Percentiles rank a stretch among this genome's conserved stretches.
Conservation (phyloP, 2,329 filamentous ascomycete genomes). For the Colletotrichum eleusines region DNA sequence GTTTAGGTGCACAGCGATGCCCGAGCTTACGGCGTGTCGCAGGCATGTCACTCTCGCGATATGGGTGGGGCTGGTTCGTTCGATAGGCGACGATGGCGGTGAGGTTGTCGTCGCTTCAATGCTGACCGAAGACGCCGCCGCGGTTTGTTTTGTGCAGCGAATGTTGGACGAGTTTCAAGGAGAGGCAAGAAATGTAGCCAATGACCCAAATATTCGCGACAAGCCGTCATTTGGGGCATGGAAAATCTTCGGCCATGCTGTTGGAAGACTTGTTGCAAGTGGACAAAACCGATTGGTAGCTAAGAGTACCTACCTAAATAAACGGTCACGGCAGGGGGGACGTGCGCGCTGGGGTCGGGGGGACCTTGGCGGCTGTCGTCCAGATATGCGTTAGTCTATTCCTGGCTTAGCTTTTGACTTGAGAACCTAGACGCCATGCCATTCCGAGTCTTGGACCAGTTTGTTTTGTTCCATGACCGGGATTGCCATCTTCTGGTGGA, state of each 20-base stretch:
- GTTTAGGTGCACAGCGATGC: neutral
- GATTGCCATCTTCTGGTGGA: slow-evolving; percentile 9
- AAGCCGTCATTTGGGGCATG: slow-evolving; percentile 2
- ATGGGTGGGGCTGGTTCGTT: neutral
- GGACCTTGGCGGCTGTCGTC: slow-evolving; percentile 8
- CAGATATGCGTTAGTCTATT: neutral
- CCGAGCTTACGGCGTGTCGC: neutral
- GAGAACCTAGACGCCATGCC: neutral
- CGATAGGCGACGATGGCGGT: neutral
- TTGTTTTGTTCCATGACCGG: too few species aligned
- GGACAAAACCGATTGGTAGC: neutral
- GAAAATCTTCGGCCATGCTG: slow-evolving; percentile 22
- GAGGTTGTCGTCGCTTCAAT: neutral
- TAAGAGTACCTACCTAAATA: neutral
- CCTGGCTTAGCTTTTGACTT: neutral
- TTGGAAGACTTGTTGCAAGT: neutral
- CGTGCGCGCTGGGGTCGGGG: slow-evolving; percentile 16
- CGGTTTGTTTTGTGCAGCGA: neutral
- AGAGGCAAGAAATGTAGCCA: neutral
- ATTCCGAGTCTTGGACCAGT: slow-evolving; percentile 4
- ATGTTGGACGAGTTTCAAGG: neutral
- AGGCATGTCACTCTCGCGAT: neutral
- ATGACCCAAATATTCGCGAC: neutral
- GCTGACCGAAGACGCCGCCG: neutral
- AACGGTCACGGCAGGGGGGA: slow-evolving; percentile 1